Evolutionary conservation across 176 grass and related monocot species (phyloP).

Genomic region (Oryza meyeriana): DNA sequence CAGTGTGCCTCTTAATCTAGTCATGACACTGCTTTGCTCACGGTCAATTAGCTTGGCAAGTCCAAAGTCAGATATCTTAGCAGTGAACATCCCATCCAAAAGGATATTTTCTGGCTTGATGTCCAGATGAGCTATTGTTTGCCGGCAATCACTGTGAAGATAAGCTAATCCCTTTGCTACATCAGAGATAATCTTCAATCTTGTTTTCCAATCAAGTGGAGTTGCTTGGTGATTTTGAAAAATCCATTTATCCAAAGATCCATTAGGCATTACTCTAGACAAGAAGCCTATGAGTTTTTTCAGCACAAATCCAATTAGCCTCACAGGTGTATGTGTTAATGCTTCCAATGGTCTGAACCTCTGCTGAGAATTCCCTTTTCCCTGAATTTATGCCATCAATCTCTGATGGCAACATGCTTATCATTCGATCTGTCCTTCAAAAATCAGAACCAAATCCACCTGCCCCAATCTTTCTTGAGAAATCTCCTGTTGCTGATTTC

Average conservation of each 20-base stretch:
- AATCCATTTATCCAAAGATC: slow-evolving; percentile 72
- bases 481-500: slow-evolving; percentile 40
- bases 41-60: slow-evolving; percentile 55
- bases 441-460: slow-evolving; percentile 64
- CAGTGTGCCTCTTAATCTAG: slow-evolving; percentile 47
- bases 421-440: slow-evolving; percentile 39
- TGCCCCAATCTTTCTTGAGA: slow-evolving; percentile 33
- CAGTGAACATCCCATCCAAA: slow-evolving; percentile 42
- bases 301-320: slow-evolving; percentile 54
- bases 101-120: slow-evolving; percentile 73
- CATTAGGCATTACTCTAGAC: slow-evolving; percentile 62
- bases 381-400: slow-evolving; percentile 43
- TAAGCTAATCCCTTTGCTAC: slow-evolving; percentile 48
- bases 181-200: slow-evolving; percentile 32
- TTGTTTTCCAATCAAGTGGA: slow-evolving; percentile 47
- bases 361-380: slow-evolving; percentile 40
- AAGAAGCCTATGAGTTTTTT: slow-evolving; percentile 45
- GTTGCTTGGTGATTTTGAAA: slow-evolving; percentile 21
- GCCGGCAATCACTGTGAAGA: slow-evolving; percentile 54
- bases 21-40: slow-evolving; percentile 52
- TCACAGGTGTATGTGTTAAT: slow-evolving; percentile 58
- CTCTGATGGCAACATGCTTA: slow-evolving; percentile 47
- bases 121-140: slow-evolving; percentile 57
- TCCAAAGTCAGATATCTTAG: slow-evolving; percentile 62
- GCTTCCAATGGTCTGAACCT: slow-evolving; percentile 57